Evolutionary conservation across 257 asterid species (phyloP), one percentile per base, ranked within the genome.

Genomic region (Nemophila menziesii): DNA sequence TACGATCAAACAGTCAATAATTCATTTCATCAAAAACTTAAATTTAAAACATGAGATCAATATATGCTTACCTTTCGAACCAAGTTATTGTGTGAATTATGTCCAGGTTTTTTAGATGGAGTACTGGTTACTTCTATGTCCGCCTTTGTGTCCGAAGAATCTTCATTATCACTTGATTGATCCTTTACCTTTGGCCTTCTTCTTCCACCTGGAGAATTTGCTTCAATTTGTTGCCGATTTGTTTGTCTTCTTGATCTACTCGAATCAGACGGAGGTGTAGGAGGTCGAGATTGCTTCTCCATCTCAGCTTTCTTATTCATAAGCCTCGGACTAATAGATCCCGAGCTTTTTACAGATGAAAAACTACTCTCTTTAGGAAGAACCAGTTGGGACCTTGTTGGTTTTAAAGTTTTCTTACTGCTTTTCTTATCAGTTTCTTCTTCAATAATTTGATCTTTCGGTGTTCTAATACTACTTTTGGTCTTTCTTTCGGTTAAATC

Each of bases 181-280:
- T 52, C 46, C 24, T 53, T 47, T 39, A 33, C 57, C 52, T 76
- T 80, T 34, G 82, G 60, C 46, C 85, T 55, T 43, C 93, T 67
- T 56, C 78, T 78, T 67, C 92, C 92, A 36, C 92, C 87, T 0
- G 87, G 80, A 23, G 94, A 89, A 52, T 55, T 72, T 3, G 70
- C 55, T 63, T 75, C 92, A 3, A 27, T 43, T 42, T 53, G 78
- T 48, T 67, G 90, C 80, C 67, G 74, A 67, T 54, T 72, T 37
- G 82, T 29, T 58, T 52, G 75, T 55, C 72, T 79, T 59, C 70
- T 79, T 8, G 64, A 44, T 53, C 69, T 89, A 71, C 61, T 65
- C 7, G 70, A 69, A 61, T 70, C 79, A 5, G 92, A 68, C 27
- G 90, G 77, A 20, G 80, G 75, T 14, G 71, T 60, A 18, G 93